Conservation (phyloP, 371 early-diverging fungal species). For the Mortierella sp. region DNA sequence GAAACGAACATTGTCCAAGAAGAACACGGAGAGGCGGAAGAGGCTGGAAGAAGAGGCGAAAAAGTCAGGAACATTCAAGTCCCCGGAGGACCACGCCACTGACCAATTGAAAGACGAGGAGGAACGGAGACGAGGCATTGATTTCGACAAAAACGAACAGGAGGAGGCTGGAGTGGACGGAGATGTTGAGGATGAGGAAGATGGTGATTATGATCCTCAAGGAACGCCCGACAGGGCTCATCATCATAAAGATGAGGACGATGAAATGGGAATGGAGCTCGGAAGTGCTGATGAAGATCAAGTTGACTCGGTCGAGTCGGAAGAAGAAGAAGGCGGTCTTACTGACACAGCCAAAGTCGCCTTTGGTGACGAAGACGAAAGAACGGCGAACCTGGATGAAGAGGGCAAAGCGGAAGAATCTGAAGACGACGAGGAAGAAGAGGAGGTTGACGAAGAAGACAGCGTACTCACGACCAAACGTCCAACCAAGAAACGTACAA, state of each 20-base stretch:
- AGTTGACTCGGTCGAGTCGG: slow-evolving; percentile 6
- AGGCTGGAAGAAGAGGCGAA: slow-evolving; percentile 25
- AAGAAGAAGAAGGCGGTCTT: slow-evolving; percentile 1
- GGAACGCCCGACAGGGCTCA: neutral
- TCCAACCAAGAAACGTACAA: slow-evolving; percentile 3
- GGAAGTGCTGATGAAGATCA: slow-evolving; percentile 17
- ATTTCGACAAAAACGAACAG: slow-evolving; percentile 17
- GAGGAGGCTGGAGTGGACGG: slow-evolving; percentile 2
- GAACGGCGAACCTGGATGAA: neutral
- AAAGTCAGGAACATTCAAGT: slow-evolving; percentile 24
- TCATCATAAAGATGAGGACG: neutral
- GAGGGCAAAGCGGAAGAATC: neutral
- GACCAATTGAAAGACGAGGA: slow-evolving; percentile 31
- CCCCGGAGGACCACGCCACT: slow-evolving; percentile 38
- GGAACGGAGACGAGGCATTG: slow-evolving; percentile 12
- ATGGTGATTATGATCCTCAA: neutral
- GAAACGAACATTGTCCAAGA: slow-evolving; percentile 28
- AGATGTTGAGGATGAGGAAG: slow-evolving; percentile 7
- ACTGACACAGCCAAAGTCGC: neutral
- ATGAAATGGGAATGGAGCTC: slow-evolving; percentile 10
- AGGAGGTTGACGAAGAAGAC: slow-evolving; percentile 12
- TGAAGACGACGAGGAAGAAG: slow-evolving; percentile 10
- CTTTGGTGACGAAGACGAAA: neutral
- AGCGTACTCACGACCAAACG: slow-evolving; percentile 1
- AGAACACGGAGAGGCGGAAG: slow-evolving; percentile 24